A percentile compares a stretch with the other conserved stretches of the same genome.
These are phyloP conservation scores for Leishmania arabica DNA, from an alignment of 208 protist species.

Conservation along the genomic window DNA sequence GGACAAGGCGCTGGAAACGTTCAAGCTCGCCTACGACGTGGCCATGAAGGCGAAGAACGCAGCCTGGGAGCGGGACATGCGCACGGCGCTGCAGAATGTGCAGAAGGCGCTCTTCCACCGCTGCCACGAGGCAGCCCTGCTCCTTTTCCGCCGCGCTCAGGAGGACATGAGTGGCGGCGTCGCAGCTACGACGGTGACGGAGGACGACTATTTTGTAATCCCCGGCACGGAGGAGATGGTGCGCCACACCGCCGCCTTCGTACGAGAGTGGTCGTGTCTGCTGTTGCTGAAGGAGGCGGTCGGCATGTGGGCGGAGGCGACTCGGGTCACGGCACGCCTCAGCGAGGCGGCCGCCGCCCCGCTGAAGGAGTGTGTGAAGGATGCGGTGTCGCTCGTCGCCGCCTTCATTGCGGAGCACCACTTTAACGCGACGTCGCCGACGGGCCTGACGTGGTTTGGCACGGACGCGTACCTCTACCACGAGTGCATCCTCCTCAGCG, in stretches of 20 bases:
- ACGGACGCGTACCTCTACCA: conserved; percentile 76
- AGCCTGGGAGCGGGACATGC: conserved; percentile 82
- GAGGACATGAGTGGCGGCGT: conserved; percentile 17
- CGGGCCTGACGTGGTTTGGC: conserved; percentile 33
- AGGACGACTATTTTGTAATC: conserved; percentile 79
- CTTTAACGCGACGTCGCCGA: conserved; percentile 54
- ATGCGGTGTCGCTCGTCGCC: conserved; percentile 64
- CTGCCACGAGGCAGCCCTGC: conserved; percentile 81
- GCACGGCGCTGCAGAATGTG: conserved; percentile 70
- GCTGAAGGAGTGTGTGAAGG: conserved; percentile 51
- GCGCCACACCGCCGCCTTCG: conserved; percentile 73
- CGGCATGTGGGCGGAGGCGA: conserved; percentile 74
- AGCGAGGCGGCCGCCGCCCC: conserved; percentile 42
- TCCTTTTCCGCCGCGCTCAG: conserved; percentile 72
- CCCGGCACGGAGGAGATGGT: conserved; percentile 77
- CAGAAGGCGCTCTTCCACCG: conserved; percentile 85
- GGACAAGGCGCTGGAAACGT: conserved; percentile 71
- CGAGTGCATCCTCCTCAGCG: conserved; percentile 85
- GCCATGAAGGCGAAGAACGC: conserved; percentile 87
- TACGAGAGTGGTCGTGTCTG: conserved; percentile 85
- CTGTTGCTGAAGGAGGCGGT: conserved; percentile 87
- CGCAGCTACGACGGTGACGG: conserved; percentile 38
- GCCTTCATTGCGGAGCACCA: conserved; percentile 62
- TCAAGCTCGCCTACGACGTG: conserved; percentile 75
- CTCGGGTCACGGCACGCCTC: conserved; percentile 51